Base-by-base conservation (phyloP, 2,329 filamentous ascomycete species). In the Alternaria hordeiaustralica region DNA sequence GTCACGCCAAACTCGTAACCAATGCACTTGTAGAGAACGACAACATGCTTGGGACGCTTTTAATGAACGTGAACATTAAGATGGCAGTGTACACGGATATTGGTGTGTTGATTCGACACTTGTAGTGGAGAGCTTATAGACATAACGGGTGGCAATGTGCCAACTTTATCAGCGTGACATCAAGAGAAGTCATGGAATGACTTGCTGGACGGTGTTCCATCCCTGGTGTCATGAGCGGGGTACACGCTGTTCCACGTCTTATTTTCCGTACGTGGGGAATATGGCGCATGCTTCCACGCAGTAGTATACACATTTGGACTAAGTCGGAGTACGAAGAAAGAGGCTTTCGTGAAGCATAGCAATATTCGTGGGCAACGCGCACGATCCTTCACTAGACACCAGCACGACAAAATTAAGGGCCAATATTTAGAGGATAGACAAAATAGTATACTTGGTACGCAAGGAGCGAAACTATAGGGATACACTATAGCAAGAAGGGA, bases 281-380 rank as follows among this genome's bases (percentile, higher is more conserved):
- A n/a, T 10, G 33, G 33, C 33, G 33, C 33, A 36, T 36, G 15
- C 33, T n/a, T n/a, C 33, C 0, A 36, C 33, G 33, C 0, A 36
- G 33, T 36, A 5, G 4, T 36, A 36, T 2, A 1, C 30, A 8
- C 2, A 0, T 36, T 0, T 8, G 2, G 13, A 2, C 2, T 36
- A 3, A 36, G 4, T 36, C 4, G 30, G 13, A 36, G 2, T 36
- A 36, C 30, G 30, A 33, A 33, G 30, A 15, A n/a, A n/a, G 15
- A n/a, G 15, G 33, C 33, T n/a, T 0, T n/a, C 33, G 15, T 0
- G 1, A 36, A 36, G 33, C 15, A 2, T 15, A 36, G 30, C 0
- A 0, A 4, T 15, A 1, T 15, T 15, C 13, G 7, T 36, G 33
- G 8, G 15, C 15, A 36, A 36, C 33, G 33, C 15, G 33, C 7